Percentiles rank a stretch among this genome's conserved stretches.
Evolutionary conservation across 148 eudicot genomes (phyloP).

Genomic region (Nepenthes gracilis): DNA sequence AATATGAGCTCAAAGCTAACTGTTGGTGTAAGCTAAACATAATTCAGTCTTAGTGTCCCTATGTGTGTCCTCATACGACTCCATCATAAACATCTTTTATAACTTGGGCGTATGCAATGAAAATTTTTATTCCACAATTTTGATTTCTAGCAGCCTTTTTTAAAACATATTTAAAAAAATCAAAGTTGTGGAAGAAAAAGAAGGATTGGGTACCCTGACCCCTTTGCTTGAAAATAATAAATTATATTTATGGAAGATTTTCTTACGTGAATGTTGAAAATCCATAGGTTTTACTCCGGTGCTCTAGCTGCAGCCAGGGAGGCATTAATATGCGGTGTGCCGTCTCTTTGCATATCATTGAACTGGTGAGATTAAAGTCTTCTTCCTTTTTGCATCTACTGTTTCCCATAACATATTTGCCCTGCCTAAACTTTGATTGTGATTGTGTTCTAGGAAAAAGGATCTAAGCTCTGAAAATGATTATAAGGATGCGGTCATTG

Average conservation of each 20-base stretch:
- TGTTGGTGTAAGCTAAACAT: too few species aligned
- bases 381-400: slow-evolving; percentile 2
- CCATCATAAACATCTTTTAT: too few species aligned
- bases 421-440: neutral
- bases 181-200: too few species aligned
- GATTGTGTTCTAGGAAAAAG: slow-evolving; percentile 49
- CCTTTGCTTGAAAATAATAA: too few species aligned
- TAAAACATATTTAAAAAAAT: too few species aligned
- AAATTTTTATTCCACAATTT: too few species aligned
- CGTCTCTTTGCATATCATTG: slow-evolving; percentile 72
- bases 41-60: too few species aligned
- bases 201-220: too few species aligned
- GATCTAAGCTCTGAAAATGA: slow-evolving; percentile 74
- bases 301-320: slow-evolving; percentile 90
- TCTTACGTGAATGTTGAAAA: neutral
- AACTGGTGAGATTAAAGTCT: slow-evolving; percentile 44
- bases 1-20: too few species aligned
- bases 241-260: neutral
- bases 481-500: slow-evolving; percentile 76
- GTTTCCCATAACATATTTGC: slow-evolving; percentile 2
- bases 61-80: too few species aligned
- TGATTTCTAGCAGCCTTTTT: too few species aligned
- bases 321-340: slow-evolving; percentile 69
- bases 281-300: slow-evolving; percentile 71
- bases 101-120: too few species aligned